A percentile compares a stretch with the other conserved stretches of the same genome.
Evolutionary conservation across 2,329 filamentous ascomycete species (phyloP).

Genomic region (Cladosporium sp.): DNA sequence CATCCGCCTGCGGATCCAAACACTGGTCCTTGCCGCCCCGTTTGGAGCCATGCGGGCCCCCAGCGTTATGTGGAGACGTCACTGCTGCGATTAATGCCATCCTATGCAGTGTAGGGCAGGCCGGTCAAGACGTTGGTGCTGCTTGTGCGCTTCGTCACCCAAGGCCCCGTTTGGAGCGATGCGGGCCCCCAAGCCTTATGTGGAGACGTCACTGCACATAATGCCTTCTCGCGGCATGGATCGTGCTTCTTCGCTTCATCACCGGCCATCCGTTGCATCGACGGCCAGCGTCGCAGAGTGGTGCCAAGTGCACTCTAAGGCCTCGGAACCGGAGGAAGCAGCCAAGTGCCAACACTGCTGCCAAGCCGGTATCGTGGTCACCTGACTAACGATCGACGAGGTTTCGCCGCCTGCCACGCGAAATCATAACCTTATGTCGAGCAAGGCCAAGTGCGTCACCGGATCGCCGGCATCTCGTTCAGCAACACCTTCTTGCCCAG

Average conservation of each 20-base stretch:
- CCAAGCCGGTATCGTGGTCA: background rate
- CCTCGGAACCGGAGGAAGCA: conserved; percentile 4
- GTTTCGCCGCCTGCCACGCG: conserved; percentile 3
- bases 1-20: background rate
- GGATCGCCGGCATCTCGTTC: background rate
- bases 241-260: background rate
- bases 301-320: conserved; percentile 8
- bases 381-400: conserved; percentile 4
- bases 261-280: background rate
- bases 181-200: background rate
- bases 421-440: background rate
- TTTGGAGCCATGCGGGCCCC: conserved; percentile 8
- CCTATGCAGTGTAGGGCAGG: conserved; percentile 1
- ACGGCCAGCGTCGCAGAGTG: background rate
- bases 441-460: background rate
- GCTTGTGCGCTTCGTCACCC: background rate
- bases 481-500: background rate
- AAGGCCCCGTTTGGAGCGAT: background rate
- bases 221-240: background rate
- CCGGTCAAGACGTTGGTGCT: conserved; percentile 5
- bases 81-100: background rate
- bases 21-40: background rate
- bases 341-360: conserved; percentile 4
- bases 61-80: conserved; percentile 3
- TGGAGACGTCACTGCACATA: conserved; percentile 10